Evolutionary conservation across 306 rosid species (phyloP).

Genomic region (Dryas octopetala): DNA sequence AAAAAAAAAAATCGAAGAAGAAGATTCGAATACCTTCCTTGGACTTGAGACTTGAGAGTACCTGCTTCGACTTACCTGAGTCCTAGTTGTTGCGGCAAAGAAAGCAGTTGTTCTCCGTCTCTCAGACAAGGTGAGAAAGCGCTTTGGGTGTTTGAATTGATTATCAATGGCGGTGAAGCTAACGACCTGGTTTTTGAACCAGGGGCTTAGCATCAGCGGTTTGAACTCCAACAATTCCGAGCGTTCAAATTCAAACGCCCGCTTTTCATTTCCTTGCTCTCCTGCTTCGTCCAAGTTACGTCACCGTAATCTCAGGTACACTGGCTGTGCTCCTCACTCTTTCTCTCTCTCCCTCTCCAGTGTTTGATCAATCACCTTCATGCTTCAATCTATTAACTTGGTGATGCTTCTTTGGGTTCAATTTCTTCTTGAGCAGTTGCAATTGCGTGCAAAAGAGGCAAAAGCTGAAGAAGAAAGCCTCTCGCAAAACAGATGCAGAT

Average conservation of each 20-base stretch:
- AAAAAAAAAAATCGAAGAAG: neutral
- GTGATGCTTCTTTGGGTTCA: neutral
- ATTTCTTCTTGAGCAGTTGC: constrained; percentile 44
- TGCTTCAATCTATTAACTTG: neutral
- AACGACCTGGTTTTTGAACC: constrained; percentile 53
- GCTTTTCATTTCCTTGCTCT: constrained; percentile 33
- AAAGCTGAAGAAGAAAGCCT: constrained; percentile 61
- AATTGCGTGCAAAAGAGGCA: constrained; percentile 60
- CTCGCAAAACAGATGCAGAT: constrained; percentile 39
- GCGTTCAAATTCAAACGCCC: constrained; percentile 19
- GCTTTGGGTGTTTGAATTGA: neutral
- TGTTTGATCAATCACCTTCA: neutral
- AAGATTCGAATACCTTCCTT: constrained; percentile 5
- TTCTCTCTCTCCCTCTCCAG: neutral
- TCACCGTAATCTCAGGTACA: constrained; percentile 56
- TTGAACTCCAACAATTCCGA: constrained; percentile 30
- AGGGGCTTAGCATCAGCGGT: constrained; percentile 33
- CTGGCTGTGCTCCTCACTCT: neutral
- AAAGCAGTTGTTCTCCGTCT: neutral
- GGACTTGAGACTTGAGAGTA: neutral
- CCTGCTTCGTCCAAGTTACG: constrained; percentile 55
- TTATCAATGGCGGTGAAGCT: constrained; percentile 58
- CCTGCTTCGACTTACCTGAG: neutral
- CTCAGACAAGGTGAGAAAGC: neutral
- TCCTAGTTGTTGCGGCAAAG: constrained; percentile 17